Percentiles rank a stretch among this genome's conserved stretches.
These are phyloP conservation scores for Trichoderma asperellum DNA, from an alignment of 2,329 filamentous ascomycete species.

Conservation along the genomic window DNA sequence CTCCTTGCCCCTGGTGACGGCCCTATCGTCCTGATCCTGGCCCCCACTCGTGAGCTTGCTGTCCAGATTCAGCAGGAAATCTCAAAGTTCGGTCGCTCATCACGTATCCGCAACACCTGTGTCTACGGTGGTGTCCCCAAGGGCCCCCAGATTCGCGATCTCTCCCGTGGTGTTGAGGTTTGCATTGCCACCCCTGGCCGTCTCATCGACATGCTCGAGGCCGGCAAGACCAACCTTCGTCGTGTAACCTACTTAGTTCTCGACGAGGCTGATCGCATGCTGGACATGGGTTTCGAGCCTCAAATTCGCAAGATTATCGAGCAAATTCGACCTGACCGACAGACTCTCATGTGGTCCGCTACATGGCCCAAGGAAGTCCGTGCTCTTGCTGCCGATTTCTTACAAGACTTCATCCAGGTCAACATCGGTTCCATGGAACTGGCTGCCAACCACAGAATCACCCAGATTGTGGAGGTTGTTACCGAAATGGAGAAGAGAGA, in stretches of 20 bases:
- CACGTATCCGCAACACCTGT: constrained; percentile 96
- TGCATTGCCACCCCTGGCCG: constrained; percentile 98
- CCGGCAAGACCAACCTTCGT: constrained; percentile 95
- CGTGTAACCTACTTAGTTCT: constrained; percentile 98
- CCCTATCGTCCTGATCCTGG: constrained; percentile 93
- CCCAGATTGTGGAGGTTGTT: constrained; percentile 95
- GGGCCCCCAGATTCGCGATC: constrained; percentile 93
- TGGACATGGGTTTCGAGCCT: constrained; percentile 99
- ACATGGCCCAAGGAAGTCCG: constrained; percentile 99
- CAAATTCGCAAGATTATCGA: constrained; percentile 98
- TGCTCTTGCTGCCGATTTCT: constrained; percentile 85
- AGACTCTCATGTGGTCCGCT: constrained; percentile 99
- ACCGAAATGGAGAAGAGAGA: constrained; percentile 98
- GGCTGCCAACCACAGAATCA: constrained; percentile 96
- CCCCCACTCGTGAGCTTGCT: constrained; percentile 94
- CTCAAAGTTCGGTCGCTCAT: constrained; percentile 97
- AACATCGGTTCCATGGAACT: constrained; percentile 97
- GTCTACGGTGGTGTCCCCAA: constrained; percentile 99
- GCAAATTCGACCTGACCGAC: constrained; percentile 96
- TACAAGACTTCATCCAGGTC: constrained; percentile 96
- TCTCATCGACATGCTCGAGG: constrained; percentile 98
- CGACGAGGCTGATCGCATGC: constrained; percentile 98
- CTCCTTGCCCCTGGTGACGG: constrained; percentile 93
- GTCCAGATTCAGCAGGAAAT: constrained; percentile 99
- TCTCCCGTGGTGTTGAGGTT: constrained; percentile 93